These are phyloP conservation scores for Eremomyces bilateralis DNA, from an alignment of 495 filamentous ascomycete species.

Conservation along the genomic window DNA sequence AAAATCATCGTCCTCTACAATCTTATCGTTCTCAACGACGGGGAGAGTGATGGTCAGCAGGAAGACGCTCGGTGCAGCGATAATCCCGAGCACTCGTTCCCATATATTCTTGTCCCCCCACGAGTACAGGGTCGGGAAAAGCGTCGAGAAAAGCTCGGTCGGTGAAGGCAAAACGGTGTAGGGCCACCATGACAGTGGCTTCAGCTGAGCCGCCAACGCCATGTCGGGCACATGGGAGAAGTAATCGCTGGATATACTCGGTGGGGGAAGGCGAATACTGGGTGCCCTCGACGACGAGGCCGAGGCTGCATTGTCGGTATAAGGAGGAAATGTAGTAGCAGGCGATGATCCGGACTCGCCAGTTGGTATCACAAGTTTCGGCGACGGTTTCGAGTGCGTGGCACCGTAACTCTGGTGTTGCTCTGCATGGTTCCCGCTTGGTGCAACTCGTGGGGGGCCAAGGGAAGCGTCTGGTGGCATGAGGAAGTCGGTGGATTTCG, in stretches of 20 bases:
- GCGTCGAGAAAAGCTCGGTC: conserved; percentile 41
- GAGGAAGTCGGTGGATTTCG: conserved; percentile 2
- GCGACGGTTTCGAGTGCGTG: too few species aligned
- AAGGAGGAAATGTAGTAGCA: conserved; percentile 27
- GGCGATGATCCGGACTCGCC: conserved; percentile 20
- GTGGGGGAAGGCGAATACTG: conserved; percentile 29
- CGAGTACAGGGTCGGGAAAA: conserved; percentile 71
- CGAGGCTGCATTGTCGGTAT: conserved; percentile 23
- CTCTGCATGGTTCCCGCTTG: too few species aligned
- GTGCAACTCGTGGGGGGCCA: conserved; percentile 7
- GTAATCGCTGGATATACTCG: conserved; percentile 28
- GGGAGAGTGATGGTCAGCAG: conserved; percentile 82
- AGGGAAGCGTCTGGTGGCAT: background rate
- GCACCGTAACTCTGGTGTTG: conserved; percentile 2
- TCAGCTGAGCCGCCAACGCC: conserved; percentile 6
- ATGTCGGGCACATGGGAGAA: conserved; percentile 14
- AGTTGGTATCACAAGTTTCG: too few species aligned
- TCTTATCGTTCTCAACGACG: conserved; percentile 51
- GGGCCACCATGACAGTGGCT: conserved; percentile 39
- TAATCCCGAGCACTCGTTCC: conserved; percentile 55
- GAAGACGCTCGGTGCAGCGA: conserved; percentile 77
- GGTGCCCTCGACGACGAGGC: conserved; percentile 17
- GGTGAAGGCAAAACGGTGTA: conserved; percentile 48
- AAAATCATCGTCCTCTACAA: conserved; percentile 10
- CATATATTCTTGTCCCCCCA: conserved; percentile 58